A percentile compares a stretch with the other conserved stretches of the same genome.
These are phyloP conservation scores for Saccharomycopsis fodiens DNA, from an alignment of 805 yeast genomes.

Conservation along the genomic window DNA sequence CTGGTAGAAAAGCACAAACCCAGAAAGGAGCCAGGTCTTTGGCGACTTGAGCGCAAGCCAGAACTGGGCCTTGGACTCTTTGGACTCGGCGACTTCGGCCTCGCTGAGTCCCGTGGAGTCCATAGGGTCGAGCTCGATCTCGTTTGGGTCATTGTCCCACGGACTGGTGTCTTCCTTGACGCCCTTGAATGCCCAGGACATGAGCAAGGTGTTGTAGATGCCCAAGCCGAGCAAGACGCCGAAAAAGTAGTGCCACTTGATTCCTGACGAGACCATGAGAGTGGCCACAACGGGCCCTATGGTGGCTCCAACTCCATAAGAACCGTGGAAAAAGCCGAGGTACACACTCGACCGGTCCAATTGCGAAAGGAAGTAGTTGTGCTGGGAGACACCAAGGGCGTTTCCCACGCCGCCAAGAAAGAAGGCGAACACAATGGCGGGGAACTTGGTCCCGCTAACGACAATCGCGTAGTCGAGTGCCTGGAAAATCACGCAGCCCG, in stretches of 20 bases:
- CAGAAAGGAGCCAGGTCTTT: constrained; percentile 45
- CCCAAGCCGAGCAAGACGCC: constrained; percentile 42
- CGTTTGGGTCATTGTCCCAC: constrained; percentile 24
- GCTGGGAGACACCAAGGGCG: constrained; percentile 42
- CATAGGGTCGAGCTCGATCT: constrained; percentile 4
- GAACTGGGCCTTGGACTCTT: constrained; percentile 11
- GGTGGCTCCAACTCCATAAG: constrained; percentile 60
- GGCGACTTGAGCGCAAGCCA: constrained; percentile 31
- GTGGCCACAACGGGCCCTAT: constrained; percentile 54
- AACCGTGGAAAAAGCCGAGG: constrained; percentile 51
- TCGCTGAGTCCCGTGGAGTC: not conserved
- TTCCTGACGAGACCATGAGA: constrained; percentile 39
- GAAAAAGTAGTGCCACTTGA: constrained; percentile 50
- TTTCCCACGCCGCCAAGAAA: constrained; percentile 53
- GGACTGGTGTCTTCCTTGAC: constrained; percentile 35
- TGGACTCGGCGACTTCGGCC: not conserved
- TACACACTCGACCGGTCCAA: constrained; percentile 41
- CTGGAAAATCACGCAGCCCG: constrained; percentile 32
- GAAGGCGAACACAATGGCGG: constrained; percentile 41
- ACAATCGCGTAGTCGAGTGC: constrained; percentile 38
- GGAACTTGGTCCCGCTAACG: constrained; percentile 41
- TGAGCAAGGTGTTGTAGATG: constrained; percentile 27
- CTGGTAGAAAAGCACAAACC: constrained; percentile 50
- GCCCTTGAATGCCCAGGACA: constrained; percentile 37
- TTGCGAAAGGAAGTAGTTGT: constrained; percentile 43